Base-by-base conservation (phyloP, 768 basidiomycete genomes). In the Stropharia rugosoannulata region DNA sequence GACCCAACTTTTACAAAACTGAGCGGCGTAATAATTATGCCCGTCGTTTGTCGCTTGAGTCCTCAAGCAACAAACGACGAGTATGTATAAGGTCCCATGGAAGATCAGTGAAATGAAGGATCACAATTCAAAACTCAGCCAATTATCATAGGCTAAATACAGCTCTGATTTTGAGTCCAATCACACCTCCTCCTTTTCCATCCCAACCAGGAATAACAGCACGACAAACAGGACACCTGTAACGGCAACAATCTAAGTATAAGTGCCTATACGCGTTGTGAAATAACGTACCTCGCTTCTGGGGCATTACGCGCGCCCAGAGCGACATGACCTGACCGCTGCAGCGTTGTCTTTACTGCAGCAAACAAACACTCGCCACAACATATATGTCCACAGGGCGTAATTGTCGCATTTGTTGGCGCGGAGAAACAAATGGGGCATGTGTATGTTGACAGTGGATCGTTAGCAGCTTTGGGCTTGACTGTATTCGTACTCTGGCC, bases 351-450 rank as follows among this genome's bases (percentile, higher is more conserved):
- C 62, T 84, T 85, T 40, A 91, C 80, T 0, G 89, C 85, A 2
- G 80, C 82, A 58, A 90, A 91, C 4, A 92, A 78, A 68, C 90
- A 93, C 4, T 79, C 72, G 1, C 89, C 90, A 60, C 90, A 92
- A 58, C 85, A 84, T 38, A 93, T 77, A 60, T 93, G 90, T 0
- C 90, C 90, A 60, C 90, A 93, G 0, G 87, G 88, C 0, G 89
- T 91, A 44, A 93, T 66, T 1, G 89, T 87, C 4, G 90, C 87
- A 57, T 89, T 84, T 0, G 82, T 82, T 0, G 89, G 89, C 0
- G 87, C 80, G 39, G 76, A 84, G 75, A 90, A 90, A 65, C 90
- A 92, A 57, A 92, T 87, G 9, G 90, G 90, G 64, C 90, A 91
- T 0, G 80, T 82, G 66, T 90, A 91, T n/a, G 77, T 70, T 0